Base-by-base conservation (phyloP, 192 early-diverging fungal genomes). In the Backusella sp. region DNA sequence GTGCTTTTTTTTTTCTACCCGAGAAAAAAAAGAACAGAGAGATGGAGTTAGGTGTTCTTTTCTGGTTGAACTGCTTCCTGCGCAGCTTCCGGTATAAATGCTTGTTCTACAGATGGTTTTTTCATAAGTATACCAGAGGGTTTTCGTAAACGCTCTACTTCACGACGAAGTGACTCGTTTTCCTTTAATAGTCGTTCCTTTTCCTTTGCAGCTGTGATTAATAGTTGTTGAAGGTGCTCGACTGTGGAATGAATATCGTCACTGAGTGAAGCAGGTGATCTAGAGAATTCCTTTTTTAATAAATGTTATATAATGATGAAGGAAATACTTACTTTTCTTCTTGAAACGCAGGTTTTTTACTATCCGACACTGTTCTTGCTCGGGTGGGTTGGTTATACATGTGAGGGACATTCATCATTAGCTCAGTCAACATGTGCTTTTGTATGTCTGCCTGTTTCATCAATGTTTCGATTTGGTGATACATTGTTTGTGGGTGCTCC, bases 101-200 rank as follows among this genome's bases (percentile, higher is more conserved):
- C n/a, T 1, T 62, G 56, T 62, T 62, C 56, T 62, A 62, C 11
- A 62, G 56, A 62, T 62, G 56, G 23, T 28, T 62, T 62, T 28
- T 62, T 62, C 56, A 62, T 71, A 32, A 37, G 1, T 70, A 41
- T 70, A 62, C 56, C 56, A 62, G 70, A n/a, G 17, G 70, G 41
- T 30, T 71, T 71, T 44, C 42, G 70, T 71, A 79, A 69, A 62
- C 46, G 65, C 14, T 79, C 77, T 35, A 79, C 52, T 69, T 79
- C 77, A 21, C 41, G 68, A 8, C 68, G 37, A 35, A 79, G 42
- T 12, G 41, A 49, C 17, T 79, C 77, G 56, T 79, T 79, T 65
- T 79, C 73, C 11, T 66, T 73, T 12, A 42, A 15, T 2, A 79
- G 30, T 21, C 30, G 42, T 6, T 66, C 73, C 12, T 73, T 74